Conservation (phyloP, 306 rosid genomes). For the Inga laurina region DNA sequence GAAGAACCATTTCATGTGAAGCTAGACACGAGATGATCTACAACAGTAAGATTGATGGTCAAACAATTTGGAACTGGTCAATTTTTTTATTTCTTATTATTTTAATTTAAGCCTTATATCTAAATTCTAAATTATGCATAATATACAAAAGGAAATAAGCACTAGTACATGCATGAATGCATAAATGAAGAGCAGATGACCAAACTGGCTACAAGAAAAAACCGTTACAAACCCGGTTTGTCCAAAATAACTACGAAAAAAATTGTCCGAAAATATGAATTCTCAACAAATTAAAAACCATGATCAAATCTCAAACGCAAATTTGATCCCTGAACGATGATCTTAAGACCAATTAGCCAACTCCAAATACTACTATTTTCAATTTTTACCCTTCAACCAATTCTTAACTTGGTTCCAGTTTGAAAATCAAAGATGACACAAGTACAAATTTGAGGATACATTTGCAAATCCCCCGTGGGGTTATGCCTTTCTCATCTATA, state of each 20-base stretch:
- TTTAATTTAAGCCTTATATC: no score
- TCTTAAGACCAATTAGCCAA: neutral
- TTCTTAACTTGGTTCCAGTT: neutral
- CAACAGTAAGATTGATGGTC: no score
- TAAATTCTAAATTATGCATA: no score
- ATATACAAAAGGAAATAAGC: neutral
- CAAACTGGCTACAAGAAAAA: neutral
- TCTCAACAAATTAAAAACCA: neutral
- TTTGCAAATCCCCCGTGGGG: neutral
- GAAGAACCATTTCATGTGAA: no score
- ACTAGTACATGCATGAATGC: neutral
- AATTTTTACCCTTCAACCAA: neutral
- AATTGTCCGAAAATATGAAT: no score
- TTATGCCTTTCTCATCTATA: neutral
- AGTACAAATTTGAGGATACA: neutral
- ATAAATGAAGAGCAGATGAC: neutral
- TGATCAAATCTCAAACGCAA: neutral
- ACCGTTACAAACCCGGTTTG: neutral
- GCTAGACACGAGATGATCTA: no score
- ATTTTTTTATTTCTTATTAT: no score
- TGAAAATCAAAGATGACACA: neutral
- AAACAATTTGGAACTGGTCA: no score
- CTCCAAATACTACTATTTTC: neutral
- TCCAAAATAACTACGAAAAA: no score
- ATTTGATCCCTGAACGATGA: neutral